Base-by-base conservation (phyloP, 441 rosid species). In the Populus hybrid region DNA sequence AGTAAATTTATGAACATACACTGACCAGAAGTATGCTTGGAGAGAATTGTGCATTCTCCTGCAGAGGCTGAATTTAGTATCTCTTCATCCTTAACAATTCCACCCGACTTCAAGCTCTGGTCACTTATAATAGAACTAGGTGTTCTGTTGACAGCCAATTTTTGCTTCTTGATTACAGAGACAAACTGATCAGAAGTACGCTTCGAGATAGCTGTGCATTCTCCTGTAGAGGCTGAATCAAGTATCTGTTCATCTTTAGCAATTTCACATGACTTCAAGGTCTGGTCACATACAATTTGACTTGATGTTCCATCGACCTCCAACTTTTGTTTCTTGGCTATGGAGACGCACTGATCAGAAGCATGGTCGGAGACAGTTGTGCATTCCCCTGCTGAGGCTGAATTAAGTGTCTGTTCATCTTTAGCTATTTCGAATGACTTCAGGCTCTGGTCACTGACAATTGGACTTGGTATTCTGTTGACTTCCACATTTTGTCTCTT, bases 401-500 rank as follows among this genome's bases (percentile, higher is more conserved):
- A 79, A 70, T 61, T 11, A 73, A 69, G 78, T 40, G 75, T 72
- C 33, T 74, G 76, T 76, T 80, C 82, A 78, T 82, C 85, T 74
- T 73, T 77, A n/a, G 36, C 79, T 53, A 73, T 38, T 56, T 69
- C 76, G 24, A 74, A 71, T 29, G 61, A 68, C 64, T 82, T 81
- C 5, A 66, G 80, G 71, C 80, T 82, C 76, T 68, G 81, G 29
- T 68, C 79, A 50, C 69, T 74, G 8, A 64, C 33, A 71, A 16
- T 38, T 38, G 72, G 70, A 67, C 66, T 63, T 28, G 65, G 68
- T 68, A 68, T 68, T 78, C 76, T 82, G 2, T n/a, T 72, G 33
- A 24, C 74, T 2, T 24, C 80, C 72, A 83, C 74, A 76, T 83
- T 85, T 82, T 77, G 90, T 75, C 76, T 84, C 86, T 53, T 53